Evolutionary conservation across 305 asterid genomes (phyloP).

Genomic region (Solanum aculeatissimum): DNA sequence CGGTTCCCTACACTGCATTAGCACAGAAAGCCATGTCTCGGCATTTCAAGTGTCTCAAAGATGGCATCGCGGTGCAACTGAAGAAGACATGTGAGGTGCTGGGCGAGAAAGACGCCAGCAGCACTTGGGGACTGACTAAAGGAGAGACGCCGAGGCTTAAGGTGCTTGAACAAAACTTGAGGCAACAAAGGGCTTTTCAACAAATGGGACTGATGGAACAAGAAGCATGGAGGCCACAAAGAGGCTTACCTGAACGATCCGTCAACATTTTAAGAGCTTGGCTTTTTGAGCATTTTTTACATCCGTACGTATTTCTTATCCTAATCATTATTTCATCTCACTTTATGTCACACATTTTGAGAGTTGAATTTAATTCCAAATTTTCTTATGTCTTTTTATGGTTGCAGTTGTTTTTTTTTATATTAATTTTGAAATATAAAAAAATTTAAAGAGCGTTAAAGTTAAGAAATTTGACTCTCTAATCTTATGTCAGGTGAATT

Average conservation of each 20-base stretch:
- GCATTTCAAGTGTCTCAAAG: conserved; percentile 85
- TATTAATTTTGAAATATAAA: background rate
- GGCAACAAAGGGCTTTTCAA: conserved; percentile 78
- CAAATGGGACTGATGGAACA: conserved; percentile 98
- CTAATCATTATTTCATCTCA: background rate
- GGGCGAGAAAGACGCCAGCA: conserved; percentile 71
- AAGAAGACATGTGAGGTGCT: conserved; percentile 57
- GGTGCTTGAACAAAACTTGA: conserved; percentile 65
- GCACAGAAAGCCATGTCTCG: conserved; percentile 98
- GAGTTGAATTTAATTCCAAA: background rate
- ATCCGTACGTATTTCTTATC: conserved; percentile 58
- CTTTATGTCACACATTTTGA: background rate
- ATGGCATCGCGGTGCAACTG: conserved; percentile 55
- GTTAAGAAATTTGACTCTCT: background rate
- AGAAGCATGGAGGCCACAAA: conserved; percentile 94
- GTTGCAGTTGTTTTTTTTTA: background rate
- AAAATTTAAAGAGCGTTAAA: background rate
- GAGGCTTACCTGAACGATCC: conserved; percentile 91
- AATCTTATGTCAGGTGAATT: background rate
- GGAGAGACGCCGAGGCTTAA: conserved; percentile 90
- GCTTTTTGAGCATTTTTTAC: conserved; percentile 94
- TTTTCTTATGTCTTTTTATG: background rate
- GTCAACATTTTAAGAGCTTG: conserved; percentile 90
- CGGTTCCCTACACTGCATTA: conserved; percentile 69
- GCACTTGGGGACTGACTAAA: conserved; percentile 63